These are phyloP conservation scores for Salisapilia sapeloensis DNA, from an alignment of 352 stramenopile species.

Conservation along the genomic window DNA sequence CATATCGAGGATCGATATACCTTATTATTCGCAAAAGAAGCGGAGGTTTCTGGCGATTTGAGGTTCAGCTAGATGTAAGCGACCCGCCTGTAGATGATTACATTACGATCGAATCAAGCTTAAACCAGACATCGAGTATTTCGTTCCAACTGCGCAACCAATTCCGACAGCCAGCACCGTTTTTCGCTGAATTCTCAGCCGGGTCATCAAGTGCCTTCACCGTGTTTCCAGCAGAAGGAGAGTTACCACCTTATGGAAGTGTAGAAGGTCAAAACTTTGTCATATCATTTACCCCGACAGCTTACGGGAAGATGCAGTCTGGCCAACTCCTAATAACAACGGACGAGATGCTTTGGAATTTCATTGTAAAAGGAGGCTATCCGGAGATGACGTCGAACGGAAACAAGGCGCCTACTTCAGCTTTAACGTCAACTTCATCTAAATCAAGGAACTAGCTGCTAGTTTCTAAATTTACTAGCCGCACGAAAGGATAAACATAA, in stretches of 20 bases:
- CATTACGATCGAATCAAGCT: conserved; percentile 70
- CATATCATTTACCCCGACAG: conserved; percentile 81
- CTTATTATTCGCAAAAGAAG: conserved; percentile 65
- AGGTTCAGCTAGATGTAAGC: conserved; percentile 59
- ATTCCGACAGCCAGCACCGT: conserved; percentile 49
- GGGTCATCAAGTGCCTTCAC: conserved; percentile 80
- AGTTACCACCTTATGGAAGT: conserved; percentile 58
- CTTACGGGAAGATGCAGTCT: conserved; percentile 84
- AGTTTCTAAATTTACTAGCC: too few species aligned
- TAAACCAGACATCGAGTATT: conserved; percentile 76
- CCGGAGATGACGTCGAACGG: conserved; percentile 26
- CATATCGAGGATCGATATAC: conserved; percentile 57
- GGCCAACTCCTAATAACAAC: conserved; percentile 77
- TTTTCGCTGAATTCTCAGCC: conserved; percentile 77
- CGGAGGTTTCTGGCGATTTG: conserved; percentile 77
- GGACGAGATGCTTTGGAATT: conserved; percentile 87
- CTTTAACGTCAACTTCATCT: too few species aligned
- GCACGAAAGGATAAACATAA: too few species aligned
- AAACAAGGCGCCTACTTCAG: too few species aligned
- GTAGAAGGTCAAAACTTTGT: conserved; percentile 60
- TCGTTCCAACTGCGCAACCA: conserved; percentile 81
- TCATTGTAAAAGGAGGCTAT: conserved; percentile 81
- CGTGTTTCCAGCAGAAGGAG: conserved; percentile 61
- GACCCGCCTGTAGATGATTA: conserved; percentile 77
- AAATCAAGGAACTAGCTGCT: too few species aligned